These are phyloP conservation scores for Monilinia fructigena DNA, from an alignment of 2,329 filamentous ascomycete genomes.

Conservation along the genomic window DNA sequence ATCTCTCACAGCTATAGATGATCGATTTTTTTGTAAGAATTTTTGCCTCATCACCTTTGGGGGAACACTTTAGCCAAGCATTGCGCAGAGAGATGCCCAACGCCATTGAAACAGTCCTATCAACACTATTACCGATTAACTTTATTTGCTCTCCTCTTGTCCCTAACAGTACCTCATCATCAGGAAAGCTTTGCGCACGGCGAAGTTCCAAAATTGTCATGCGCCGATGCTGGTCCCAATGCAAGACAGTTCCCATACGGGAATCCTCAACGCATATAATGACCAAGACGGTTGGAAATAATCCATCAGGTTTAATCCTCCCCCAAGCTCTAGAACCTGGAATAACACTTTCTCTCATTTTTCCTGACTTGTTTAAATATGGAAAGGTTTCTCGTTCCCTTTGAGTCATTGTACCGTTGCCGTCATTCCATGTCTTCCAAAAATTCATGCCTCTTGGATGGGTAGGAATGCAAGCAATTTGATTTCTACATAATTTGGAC, in stretches of 20 bases:
- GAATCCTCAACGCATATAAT: slow-evolving; percentile 50
- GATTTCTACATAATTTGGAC: slow-evolving; percentile 29
- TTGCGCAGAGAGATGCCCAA: slow-evolving; percentile 63
- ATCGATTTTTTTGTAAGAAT: not conserved
- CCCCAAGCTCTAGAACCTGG: slow-evolving; percentile 45
- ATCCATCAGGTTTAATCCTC: slow-evolving; percentile 50
- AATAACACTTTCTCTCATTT: slow-evolving; percentile 27
- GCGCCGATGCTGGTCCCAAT: slow-evolving; percentile 64
- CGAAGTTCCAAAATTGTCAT: slow-evolving; percentile 66
- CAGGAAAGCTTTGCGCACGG: slow-evolving; percentile 67
- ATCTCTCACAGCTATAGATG: not conserved
- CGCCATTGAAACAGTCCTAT: slow-evolving; percentile 64
- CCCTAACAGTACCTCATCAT: slow-evolving; percentile 69
- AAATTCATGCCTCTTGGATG: slow-evolving; percentile 57
- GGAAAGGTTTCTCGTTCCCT: slow-evolving; percentile 47
- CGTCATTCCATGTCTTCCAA: slow-evolving; percentile 45
- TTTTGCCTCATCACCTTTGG: slow-evolving; percentile 19
- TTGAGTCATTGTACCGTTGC: slow-evolving; percentile 42
- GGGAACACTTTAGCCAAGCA: slow-evolving; percentile 47
- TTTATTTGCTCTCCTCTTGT: slow-evolving; percentile 54
- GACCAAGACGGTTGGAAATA: slow-evolving; percentile 66
- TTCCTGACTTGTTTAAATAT: slow-evolving; percentile 29
- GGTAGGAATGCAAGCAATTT: slow-evolving; percentile 59
- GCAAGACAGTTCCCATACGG: slow-evolving; percentile 55
- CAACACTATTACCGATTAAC: slow-evolving; percentile 75